Evolutionary conservation across 768 basidiomycete genomes (phyloP), one percentile per base, ranked within the genome.

Genomic region (Pisolithus tinctorius): DNA sequence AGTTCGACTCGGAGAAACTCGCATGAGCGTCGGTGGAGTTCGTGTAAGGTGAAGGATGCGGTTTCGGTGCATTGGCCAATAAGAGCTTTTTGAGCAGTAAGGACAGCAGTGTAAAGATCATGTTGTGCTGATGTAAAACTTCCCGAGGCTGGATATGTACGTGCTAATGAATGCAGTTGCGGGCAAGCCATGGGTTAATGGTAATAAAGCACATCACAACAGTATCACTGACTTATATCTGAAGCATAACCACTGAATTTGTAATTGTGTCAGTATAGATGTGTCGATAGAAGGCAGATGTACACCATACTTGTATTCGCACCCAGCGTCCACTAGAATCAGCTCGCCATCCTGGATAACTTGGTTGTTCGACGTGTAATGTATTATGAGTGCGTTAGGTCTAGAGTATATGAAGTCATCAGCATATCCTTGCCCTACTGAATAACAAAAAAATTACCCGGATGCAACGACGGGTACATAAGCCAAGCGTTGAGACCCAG

Each of bases 401-500:
- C 92, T 94, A 45, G 57, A 36, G 20, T 38, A 30, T 45, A 26
- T 11, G 11, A 25, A 16, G 26, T 45, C 43, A 45, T 27, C 3
- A 8, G 26, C 11, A 30, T 30, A 17, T n/a, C 43, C 17, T 1
- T 4, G 23, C 29, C 43, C 20, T n/a, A 27, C n/a, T 11, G 14
- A 25, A 4, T 45, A 14, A 25, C 13, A 16, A 25, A 56, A 52
- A 7, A 59, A 78, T 55, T 67, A 89, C 88, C 96, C 96, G 1
- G 92, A 93, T 5, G 92, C 95, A 31, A 97, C 90, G 5, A 99
- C 96, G 11, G 96, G 96, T 1, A 99, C 94, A 63, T 99, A 99
- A n/a, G 96, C 94, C 45, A 83, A 80, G 38, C 94, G 79, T 60
- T 92, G 85, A 11, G 90, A 78, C 20, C 96, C 96, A 14, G 73